These are phyloP conservation scores for Heliamphora exappendiculata DNA, from an alignment of 148 eudicot species.

Conservation along the genomic window DNA sequence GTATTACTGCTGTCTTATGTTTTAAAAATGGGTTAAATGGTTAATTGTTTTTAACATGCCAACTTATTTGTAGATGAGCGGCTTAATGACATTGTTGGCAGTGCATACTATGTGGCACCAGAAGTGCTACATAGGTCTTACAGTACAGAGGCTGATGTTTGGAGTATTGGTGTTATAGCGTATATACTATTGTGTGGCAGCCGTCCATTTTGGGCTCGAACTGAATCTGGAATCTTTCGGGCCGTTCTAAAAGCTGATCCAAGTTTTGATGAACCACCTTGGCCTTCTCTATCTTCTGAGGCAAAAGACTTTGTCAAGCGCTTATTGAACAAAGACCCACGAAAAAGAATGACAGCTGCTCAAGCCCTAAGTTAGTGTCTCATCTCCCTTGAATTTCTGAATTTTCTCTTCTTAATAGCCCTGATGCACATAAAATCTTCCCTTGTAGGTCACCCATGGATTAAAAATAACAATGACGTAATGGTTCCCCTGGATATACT, in stretches of 20 bases:
- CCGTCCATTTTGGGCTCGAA: constrained; percentile 53
- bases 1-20: neutral
- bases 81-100: constrained; percentile 43
- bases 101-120: constrained; percentile 48
- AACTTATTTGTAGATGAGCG: constrained; percentile 25
- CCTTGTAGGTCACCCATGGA: constrained; percentile 88
- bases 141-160: constrained; percentile 39
- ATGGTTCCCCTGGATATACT: constrained; percentile 68
- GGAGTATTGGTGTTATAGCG: constrained; percentile 44
- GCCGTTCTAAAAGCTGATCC: constrained; percentile 48
- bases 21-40: neutral
- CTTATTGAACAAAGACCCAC: constrained; percentile 37
- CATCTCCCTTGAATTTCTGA: neutral
- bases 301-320: constrained; percentile 42
- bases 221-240: constrained; percentile 48
- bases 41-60: neutral
- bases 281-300: constrained; percentile 46
- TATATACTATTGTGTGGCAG: constrained; percentile 48
- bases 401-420: neutral
- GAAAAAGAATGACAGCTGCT: constrained; percentile 42
- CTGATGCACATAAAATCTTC: constrained; percentile 2
- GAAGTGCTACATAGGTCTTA: constrained; percentile 45
- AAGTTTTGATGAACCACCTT: constrained; percentile 40
- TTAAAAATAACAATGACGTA: constrained; percentile 39
- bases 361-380: constrained; percentile 40